Percentiles rank a stretch among this genome's conserved stretches.
Conservation (phyloP, 2,329 filamentous ascomycete species). For the Plenodomus tracheiphilus region DNA sequence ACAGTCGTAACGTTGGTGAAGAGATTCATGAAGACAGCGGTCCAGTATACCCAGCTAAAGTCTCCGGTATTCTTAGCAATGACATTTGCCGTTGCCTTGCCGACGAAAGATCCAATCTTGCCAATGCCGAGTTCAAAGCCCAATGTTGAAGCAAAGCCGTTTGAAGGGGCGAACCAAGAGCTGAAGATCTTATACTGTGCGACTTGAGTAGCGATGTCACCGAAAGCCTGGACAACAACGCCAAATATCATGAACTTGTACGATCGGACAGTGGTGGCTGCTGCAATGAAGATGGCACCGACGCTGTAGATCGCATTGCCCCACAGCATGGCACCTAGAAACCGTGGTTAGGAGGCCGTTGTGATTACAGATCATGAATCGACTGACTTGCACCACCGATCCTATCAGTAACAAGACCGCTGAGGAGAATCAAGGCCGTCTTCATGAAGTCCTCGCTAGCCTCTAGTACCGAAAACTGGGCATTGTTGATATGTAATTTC, state of each 20-base stretch:
- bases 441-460: slow-evolving; percentile 66
- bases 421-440: slow-evolving; percentile 58
- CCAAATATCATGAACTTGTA: slow-evolving; percentile 65
- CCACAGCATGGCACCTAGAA: slow-evolving; percentile 57
- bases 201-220: slow-evolving; percentile 66
- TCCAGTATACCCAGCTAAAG: slow-evolving; percentile 67
- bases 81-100: slow-evolving; percentile 63
- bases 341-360: not conserved
- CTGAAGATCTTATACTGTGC: slow-evolving; percentile 69
- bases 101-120: slow-evolving; percentile 64
- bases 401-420: slow-evolving; percentile 61
- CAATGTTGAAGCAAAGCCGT: slow-evolving; percentile 65
- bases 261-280: slow-evolving; percentile 58
- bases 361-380: not conserved
- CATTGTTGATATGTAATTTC: slow-evolving; percentile 62
- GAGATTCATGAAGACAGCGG: slow-evolving; percentile 64
- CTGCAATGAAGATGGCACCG: slow-evolving; percentile 63
- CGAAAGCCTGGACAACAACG: slow-evolving; percentile 58
- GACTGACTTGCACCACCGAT: slow-evolving; percentile 56
- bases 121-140: slow-evolving; percentile 64
- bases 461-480: slow-evolving; percentile 61
- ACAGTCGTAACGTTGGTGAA: slow-evolving; percentile 62
- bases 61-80: slow-evolving; percentile 62
- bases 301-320: slow-evolving; percentile 64
- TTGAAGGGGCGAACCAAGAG: slow-evolving; percentile 65